Percentiles rank a stretch among this genome's conserved stretches.
These are phyloP conservation scores for Tritrichomonas musculus DNA, from an alignment of 208 protist genomes.

Conservation along the genomic window DNA sequence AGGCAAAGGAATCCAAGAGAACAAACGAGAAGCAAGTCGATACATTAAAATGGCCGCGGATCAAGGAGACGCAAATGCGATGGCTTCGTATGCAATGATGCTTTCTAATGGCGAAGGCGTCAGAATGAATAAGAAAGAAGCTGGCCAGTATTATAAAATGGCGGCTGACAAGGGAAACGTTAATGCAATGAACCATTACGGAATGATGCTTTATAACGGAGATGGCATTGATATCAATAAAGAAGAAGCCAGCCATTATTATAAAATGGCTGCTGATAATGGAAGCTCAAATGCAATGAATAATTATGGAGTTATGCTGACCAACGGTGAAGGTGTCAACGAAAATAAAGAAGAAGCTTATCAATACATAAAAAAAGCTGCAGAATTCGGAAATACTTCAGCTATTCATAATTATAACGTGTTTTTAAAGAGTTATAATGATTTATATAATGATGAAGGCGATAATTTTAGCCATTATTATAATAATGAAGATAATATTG, in stretches of 20 bases:
- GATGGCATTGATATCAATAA: neutral
- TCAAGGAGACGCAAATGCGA: neutral
- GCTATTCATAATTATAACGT: neutral
- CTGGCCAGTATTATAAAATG: neutral
- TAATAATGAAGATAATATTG: no score
- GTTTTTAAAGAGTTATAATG: no score
- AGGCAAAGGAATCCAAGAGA: neutral
- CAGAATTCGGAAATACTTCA: neutral
- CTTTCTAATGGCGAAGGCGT: neutral
- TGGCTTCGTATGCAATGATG: neutral
- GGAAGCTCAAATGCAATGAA: neutral
- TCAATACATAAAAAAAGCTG: neutral
- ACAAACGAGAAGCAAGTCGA: neutral
- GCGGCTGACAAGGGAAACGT: neutral
- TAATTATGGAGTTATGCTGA: neutral
- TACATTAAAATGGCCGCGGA: neutral
- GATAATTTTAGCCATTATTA: no score
- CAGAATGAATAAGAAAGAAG: neutral
- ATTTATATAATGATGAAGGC: no score
- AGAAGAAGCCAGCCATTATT: neutral
- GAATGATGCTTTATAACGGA: neutral
- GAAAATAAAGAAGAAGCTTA: neutral
- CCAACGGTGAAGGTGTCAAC: neutral
- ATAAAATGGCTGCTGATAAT: neutral
- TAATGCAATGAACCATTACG: neutral